Conservation (phyloP, 208 protist genomes). For the Zelonia costaricensis region DNA sequence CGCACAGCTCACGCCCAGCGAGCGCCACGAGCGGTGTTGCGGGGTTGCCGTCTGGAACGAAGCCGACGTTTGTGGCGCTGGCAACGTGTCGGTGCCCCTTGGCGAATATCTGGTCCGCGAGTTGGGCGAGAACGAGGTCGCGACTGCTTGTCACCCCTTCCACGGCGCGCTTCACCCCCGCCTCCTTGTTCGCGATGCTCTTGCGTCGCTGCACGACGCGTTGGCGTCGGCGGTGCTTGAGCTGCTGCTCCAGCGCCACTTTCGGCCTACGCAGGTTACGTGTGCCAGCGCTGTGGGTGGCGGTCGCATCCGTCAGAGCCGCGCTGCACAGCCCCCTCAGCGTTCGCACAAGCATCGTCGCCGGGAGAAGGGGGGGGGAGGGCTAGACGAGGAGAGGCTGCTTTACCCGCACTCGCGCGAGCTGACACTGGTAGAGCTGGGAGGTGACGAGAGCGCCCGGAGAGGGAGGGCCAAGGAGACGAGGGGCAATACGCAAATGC, state of each 20-base stretch:
- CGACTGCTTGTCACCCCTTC: constrained; percentile 52
- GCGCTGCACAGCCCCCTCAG: constrained; percentile 4
- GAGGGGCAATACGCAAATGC: too few species aligned
- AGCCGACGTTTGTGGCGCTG: constrained; percentile 79
- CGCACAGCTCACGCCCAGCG: constrained; percentile 60
- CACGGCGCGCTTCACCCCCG: constrained; percentile 37
- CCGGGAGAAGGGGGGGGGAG: neutral
- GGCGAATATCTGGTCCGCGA: constrained; percentile 86
- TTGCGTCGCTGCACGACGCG: constrained; percentile 34
- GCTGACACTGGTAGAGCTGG: too few species aligned
- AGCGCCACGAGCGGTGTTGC: constrained; percentile 81
- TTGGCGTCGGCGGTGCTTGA: constrained; percentile 44
- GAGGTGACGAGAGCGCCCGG: too few species aligned
- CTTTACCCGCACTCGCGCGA: too few species aligned
- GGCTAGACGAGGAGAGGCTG: too few species aligned
- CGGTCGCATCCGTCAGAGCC: constrained; percentile 46
- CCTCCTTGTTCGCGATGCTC: constrained; percentile 52
- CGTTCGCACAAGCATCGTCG: constrained; percentile 8
- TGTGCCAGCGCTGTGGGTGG: constrained; percentile 46
- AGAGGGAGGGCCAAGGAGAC: too few species aligned
- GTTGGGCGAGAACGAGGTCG: constrained; percentile 70
- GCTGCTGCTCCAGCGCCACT: constrained; percentile 27
- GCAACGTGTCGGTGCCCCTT: constrained; percentile 70
- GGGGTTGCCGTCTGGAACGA: constrained; percentile 86
- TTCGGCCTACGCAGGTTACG: constrained; percentile 52